Evolutionary conservation across 2,329 filamentous ascomycete species (phyloP), one percentile per base, ranked within the genome.

Genomic region (Trichoderma atroviride): DNA sequence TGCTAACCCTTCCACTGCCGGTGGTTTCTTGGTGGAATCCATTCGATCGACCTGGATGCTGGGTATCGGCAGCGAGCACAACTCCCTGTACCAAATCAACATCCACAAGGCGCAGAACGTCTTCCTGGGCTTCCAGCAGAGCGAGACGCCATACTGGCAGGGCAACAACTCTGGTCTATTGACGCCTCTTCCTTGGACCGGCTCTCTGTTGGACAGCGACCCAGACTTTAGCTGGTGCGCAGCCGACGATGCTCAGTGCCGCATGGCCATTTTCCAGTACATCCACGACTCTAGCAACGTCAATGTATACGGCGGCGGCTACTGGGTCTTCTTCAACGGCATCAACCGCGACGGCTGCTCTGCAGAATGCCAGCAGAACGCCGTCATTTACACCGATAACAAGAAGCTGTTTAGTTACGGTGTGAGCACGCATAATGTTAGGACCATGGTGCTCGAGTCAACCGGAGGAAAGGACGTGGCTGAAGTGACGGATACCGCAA

Each of bases 21-120:
- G 85, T 31, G 83, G 83, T 43, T 74, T 82, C 3, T 76, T 85
- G 4, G 76, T 84, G 50, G 82, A 85, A 72, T 80, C 80, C 31
- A 79, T 80, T 19, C 75, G 78, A 5, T 82, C 82, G 5, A 84
- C 81, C 37, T 88, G 85, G 86, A 76, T 88, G 59, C 78, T 84
- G 59, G 85, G 84, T 33, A 85, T 83, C 3, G 81, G 81, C 0
- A 83, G 82, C 31, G 86, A 88, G 75, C 86, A 88, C 75, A 77
- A 76, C 58, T 79, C 81, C 5, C 75, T 88, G 40, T 88, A 88
- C 75, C 83, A 87, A 72, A 85, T 86, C 75, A 82, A 85, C 60
- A 78, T 87, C 69, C 77, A 82, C 70, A 78, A 79, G 47, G 83
- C 83, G 2, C 69, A 76, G 24, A 81, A 83, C 60, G 75, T 85